Evolutionary conservation across 1,139 yeast genomes (phyloP).

Genomic region (Sugiyamaella neomexicana): DNA sequence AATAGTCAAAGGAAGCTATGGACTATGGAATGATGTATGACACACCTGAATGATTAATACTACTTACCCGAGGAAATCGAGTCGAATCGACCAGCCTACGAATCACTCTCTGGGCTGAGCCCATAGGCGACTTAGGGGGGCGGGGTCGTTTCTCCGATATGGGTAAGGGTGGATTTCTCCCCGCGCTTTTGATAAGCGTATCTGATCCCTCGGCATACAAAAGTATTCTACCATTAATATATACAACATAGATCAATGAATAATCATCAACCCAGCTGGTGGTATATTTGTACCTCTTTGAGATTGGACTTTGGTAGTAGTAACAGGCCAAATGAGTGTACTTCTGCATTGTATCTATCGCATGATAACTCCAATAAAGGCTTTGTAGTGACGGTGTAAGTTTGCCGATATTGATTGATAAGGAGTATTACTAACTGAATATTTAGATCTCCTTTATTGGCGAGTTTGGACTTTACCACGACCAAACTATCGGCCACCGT

Average conservation of each 20-base stretch:
- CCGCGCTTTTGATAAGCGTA: too few species aligned
- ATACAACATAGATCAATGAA: not conserved
- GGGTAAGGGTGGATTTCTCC: too few species aligned
- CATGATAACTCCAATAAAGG: constrained; percentile 1
- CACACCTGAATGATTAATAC: too few species aligned
- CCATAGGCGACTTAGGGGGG: too few species aligned
- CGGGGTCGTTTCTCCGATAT: too few species aligned
- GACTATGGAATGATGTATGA: constrained; percentile 35
- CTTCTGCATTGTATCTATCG: constrained; percentile 24
- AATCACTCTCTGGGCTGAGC: too few species aligned
- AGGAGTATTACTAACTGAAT: constrained; percentile 10
- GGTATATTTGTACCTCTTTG: constrained; percentile 21
- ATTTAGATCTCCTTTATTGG: constrained; percentile 20
- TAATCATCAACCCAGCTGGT: constrained; percentile 1
- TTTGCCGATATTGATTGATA: not conserved
- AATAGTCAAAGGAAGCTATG: constrained; percentile 37
- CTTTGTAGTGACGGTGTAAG: constrained; percentile 20
- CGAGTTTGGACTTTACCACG: constrained; percentile 3
- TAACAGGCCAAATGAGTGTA: constrained; percentile 13
- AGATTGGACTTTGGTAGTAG: constrained; percentile 16
- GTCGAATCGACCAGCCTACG: too few species aligned
- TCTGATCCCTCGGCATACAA: not conserved
- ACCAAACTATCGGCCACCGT: constrained; percentile 7
- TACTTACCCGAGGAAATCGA: too few species aligned
- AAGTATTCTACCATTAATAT: too few species aligned